Percentiles rank a stretch among this genome's conserved stretches.
These are phyloP conservation scores for Pinus taeda DNA, from an alignment of 75 land plant species.

Conservation along the genomic window DNA sequence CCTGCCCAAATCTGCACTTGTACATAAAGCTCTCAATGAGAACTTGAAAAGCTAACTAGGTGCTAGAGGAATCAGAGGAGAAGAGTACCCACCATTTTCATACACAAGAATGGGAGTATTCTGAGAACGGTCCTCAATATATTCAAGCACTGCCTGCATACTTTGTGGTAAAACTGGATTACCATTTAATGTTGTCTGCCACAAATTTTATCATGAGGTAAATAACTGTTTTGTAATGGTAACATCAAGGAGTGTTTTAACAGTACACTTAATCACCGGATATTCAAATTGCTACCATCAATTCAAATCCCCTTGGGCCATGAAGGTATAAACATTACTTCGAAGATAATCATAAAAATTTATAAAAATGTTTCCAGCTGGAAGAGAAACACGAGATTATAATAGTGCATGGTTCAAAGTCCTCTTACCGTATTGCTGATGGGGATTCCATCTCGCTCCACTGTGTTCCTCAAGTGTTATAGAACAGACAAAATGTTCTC, in stretches of 20 bases:
- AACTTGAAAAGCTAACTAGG: background rate
- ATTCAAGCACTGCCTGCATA: constrained; percentile 18
- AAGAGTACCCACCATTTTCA: constrained; percentile 21
- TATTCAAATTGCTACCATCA: too few species aligned
- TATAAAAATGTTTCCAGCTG: too few species aligned
- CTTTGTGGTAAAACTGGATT: constrained; percentile 12
- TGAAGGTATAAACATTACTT: too few species aligned
- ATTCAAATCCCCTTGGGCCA: too few species aligned
- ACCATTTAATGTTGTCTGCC: background rate
- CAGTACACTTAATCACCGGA: too few species aligned
- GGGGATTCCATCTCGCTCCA: background rate
- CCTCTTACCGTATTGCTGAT: background rate
- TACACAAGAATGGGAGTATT: constrained; percentile 27
- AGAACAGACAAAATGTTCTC: too few species aligned
- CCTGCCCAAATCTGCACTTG: background rate
- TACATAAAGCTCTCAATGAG: background rate
- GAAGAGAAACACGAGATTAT: too few species aligned
- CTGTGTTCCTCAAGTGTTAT: background rate
- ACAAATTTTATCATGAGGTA: too few species aligned
- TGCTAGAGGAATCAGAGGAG: background rate
- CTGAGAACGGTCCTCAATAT: constrained; percentile 19
- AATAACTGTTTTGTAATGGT: too few species aligned
- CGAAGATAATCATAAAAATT: too few species aligned
- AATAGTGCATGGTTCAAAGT: background rate
- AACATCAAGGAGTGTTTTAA: too few species aligned